Conservation (phyloP, 352 stramenopile species). For the Globisporangium viniferum region DNA sequence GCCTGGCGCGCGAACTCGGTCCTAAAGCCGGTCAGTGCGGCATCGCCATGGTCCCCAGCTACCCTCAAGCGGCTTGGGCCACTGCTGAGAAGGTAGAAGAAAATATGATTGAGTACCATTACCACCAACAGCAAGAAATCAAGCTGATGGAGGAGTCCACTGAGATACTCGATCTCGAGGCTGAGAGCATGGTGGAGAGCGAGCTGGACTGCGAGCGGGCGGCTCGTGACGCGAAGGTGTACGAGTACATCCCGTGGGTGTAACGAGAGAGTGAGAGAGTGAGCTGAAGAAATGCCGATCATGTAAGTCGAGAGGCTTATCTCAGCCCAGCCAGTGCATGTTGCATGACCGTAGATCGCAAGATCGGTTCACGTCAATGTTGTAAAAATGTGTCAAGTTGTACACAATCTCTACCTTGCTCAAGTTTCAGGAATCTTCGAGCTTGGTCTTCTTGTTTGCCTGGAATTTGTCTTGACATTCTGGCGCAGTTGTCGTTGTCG, state of each 20-base stretch:
- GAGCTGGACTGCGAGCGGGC: background rate
- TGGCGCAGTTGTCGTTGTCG: background rate
- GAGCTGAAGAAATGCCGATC: too few species aligned
- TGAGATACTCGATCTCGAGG: slow-evolving; percentile 8
- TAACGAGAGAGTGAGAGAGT: background rate
- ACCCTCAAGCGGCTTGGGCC: slow-evolving; percentile 19
- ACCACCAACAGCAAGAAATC: background rate
- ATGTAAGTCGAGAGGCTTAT: too few species aligned
- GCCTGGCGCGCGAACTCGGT: slow-evolving; percentile 70
- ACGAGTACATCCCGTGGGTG: slow-evolving; percentile 14
- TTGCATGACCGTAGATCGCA: too few species aligned
- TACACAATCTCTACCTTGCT: background rate
- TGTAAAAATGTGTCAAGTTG: background rate
- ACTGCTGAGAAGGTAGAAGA: background rate
- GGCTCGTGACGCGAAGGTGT: slow-evolving; percentile 12
- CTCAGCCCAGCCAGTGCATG: background rate
- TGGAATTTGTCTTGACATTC: background rate
- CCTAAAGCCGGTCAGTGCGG: slow-evolving; percentile 21
- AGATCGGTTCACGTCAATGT: too few species aligned
- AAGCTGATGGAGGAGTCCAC: background rate
- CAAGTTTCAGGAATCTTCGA: background rate
- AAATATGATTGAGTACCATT: background rate
- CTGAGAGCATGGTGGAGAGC: slow-evolving; percentile 8
- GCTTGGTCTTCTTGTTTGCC: background rate
- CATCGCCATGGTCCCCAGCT: slow-evolving; percentile 29